Base-by-base conservation (phyloP, 108 stramenopile species). In the Stephanodiscus minutulus region DNA sequence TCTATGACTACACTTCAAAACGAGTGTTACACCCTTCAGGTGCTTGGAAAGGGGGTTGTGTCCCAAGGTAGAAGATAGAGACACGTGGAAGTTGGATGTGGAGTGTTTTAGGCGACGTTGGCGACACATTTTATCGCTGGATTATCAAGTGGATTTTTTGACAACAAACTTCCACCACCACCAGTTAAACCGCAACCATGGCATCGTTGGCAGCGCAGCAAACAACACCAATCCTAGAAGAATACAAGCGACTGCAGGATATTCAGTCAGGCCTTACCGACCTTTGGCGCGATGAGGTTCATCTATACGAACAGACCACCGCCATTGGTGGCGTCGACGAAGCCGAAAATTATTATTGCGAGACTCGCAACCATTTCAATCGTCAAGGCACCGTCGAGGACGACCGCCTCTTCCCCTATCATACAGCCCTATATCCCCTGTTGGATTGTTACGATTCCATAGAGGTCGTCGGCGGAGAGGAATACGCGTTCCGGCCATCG, bases 371-470 rank as follows among this genome's bases (percentile, higher is more conserved):
- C 54, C 70, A 79, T 47, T 56, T 76, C 43, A 87, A 84, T 43
- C n/a, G 22, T 0, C 11, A 48, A 11, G 74, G 78, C 27, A 69
- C 46, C 11, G 64, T 87, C 37, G 24, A 74, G 11, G 74, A 87
- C 41, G 13, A 66, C 31, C 35, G 56, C 17, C 50, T 87, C 29
- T 87, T 79, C 56, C 86, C 86, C 3, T 87, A 87, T 64, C 83
- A 87, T 44, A 24, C 28, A 29, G 43, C 81, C 15, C 71, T 78
- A 17, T 87, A 87, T 63, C 64, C 77, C 12, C 59, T 87, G 13
- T 33, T 87, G 64, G 82, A 85, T 33, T 81, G 76, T 62, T 87
- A 84, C 52, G 82, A 87, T 46, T 58, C 63, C 12, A 41, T 84
- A 18, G 50, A 69, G 5, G 70, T 47, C n/a, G 44, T 66, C 11